Evolutionary conservation across 2,329 filamentous ascomycete genomes (phyloP).

Genomic region (Colletotrichum plurivorum): DNA sequence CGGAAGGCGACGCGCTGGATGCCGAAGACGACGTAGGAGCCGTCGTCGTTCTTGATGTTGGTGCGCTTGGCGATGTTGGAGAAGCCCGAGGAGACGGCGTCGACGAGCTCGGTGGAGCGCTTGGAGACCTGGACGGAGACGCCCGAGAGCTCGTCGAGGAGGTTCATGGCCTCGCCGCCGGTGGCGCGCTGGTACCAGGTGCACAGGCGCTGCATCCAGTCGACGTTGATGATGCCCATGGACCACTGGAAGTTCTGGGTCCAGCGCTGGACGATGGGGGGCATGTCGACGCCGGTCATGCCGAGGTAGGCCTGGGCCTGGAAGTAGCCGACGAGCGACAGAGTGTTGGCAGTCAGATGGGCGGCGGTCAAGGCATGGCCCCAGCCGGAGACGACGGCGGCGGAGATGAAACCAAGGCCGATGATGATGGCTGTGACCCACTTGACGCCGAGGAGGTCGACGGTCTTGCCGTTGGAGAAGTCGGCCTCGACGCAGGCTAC

Average conservation of each 20-base stretch:
- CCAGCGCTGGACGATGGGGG: conserved; percentile 92
- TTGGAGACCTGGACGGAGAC: conserved; percentile 88
- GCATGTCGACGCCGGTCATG: conserved; percentile 83
- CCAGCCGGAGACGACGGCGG: conserved; percentile 89
- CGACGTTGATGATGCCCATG: conserved; percentile 92
- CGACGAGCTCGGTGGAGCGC: conserved; percentile 58
- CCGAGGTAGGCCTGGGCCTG: conserved; percentile 94
- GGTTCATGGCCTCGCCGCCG: conserved; percentile 84
- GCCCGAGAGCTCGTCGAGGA: conserved; percentile 80
- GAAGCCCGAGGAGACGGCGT: conserved; percentile 64
- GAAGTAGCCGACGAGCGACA: conserved; percentile 94
- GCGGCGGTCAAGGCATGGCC: conserved; percentile 95
- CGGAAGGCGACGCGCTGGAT: conserved; percentile 93
- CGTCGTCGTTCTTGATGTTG: conserved; percentile 67
- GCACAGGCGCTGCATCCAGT: conserved; percentile 87
- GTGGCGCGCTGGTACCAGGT: conserved; percentile 98
- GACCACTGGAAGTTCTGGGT: conserved; percentile 99
- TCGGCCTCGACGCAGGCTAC: conserved; percentile 91
- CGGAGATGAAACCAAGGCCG: conserved; percentile 85
- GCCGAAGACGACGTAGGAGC: conserved; percentile 78
- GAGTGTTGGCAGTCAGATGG: conserved; percentile 92
- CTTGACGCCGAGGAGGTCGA: conserved; percentile 88
- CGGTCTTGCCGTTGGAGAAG: conserved; percentile 92
- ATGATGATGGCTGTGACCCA: conserved; percentile 93
- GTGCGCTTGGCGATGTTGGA: conserved; percentile 63